A percentile compares a stretch with the other conserved stretches of the same genome.
Conservation (phyloP, 1,284 basidiomycete genomes). For the Tranzscheliella williamsii region DNA sequence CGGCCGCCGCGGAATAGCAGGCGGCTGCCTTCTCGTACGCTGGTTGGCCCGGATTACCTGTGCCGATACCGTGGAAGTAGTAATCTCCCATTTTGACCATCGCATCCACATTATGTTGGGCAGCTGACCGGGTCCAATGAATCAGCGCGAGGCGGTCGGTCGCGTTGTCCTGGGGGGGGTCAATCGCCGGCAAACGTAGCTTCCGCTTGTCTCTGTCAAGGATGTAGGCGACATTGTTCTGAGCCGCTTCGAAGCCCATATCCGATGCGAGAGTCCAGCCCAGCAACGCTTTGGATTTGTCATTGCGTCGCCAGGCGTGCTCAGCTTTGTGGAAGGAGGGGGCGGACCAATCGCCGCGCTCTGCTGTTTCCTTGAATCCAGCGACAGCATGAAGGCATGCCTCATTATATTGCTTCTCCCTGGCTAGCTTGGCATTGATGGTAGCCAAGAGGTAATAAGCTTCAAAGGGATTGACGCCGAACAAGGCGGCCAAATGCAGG, state of each 20-base stretch:
- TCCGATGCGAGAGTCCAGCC: constrained; percentile 83
- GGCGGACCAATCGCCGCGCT: constrained; percentile 55
- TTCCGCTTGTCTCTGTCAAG: constrained; percentile 70
- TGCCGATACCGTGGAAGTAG: constrained; percentile 71
- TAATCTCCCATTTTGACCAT: constrained; percentile 89
- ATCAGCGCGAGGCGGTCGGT: constrained; percentile 78
- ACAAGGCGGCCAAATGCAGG: constrained; percentile 35
- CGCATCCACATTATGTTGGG: constrained; percentile 90
- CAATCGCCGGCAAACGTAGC: constrained; percentile 5
- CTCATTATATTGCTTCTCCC: constrained; percentile 19
- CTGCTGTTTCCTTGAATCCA: constrained; percentile 44
- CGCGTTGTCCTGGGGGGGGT: constrained; percentile 18
- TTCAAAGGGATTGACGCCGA: constrained; percentile 39
- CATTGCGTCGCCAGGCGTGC: constrained; percentile 51
- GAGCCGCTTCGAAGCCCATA: constrained; percentile 85
- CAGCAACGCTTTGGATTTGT: constrained; percentile 42
- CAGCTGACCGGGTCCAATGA: constrained; percentile 91
- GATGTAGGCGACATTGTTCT: constrained; percentile 92
- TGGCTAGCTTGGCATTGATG: constrained; percentile 33
- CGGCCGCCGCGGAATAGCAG: constrained; percentile 87
- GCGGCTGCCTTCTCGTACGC: constrained; percentile 79
- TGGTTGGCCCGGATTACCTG: constrained; percentile 67
- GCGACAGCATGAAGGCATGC: constrained; percentile 37
- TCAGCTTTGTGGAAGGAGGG: constrained; percentile 54
- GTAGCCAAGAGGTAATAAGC: constrained; percentile 42